Evolutionary conservation across 345 rosid species (phyloP), one percentile per base, ranked within the genome.

Genomic region (Capsella bursapastoris): DNA sequence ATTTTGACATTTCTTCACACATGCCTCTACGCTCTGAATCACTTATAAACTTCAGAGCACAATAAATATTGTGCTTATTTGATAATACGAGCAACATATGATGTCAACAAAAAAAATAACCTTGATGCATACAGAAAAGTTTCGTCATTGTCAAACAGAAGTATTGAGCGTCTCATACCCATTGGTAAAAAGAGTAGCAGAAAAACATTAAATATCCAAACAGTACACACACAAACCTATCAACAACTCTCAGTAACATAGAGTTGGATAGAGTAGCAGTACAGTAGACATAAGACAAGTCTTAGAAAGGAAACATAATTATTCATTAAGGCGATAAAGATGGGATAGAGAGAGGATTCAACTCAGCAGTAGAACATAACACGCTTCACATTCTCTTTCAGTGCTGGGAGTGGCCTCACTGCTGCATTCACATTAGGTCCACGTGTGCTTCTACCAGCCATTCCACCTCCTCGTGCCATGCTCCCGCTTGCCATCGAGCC

Each of bases 311-410:
- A 34, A 15, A 15, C 43, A 57, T 34, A 27, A 34, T 34, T 1
- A n/a, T 57, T 57, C 8, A 15, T 15, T 32, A 34, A 5, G 7
- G 62, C 7, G 14, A 57, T 34, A n/a, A 9, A 15, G 43, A 57
- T 7, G 8, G 8, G 27, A 43, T 34, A 34, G 37, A 7, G 37
- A 6, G 25, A 22, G 25, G 62, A 67, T 32, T 8, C 32, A 61
- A 59, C 45, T 67, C 83, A 91, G 49, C 98, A 94, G 73, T 94
- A 94, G 69, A 94, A 94, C 98, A 94, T 94, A 37, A 91, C 97
- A 55, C 97, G 84, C 83, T 94, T 94, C 4, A 94, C 98, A 55
- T 89, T 93, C 70, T 93, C 98, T 81, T 93, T 93, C n/a, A 93
- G 75, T 14, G 96, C 85, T 58, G 98, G 98, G 43, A 94, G 82